These are phyloP conservation scores for Picea sitchensis DNA, from an alignment of 75 land plant genomes.

Conservation along the genomic window DNA sequence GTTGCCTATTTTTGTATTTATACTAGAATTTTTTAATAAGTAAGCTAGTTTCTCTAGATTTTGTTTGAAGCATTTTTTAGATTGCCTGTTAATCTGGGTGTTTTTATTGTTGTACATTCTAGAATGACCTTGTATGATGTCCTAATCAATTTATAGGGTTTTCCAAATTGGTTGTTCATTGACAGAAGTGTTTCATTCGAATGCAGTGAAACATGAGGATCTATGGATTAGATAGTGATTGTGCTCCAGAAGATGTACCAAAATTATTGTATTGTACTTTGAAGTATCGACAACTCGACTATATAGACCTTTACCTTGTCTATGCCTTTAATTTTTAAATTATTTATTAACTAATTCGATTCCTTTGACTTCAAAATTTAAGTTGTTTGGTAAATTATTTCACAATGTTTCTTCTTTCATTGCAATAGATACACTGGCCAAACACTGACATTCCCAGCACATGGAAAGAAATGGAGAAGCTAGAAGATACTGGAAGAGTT, in stretches of 20 bases:
- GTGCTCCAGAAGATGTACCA: conserved; percentile 13
- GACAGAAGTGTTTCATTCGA: conserved; percentile 10
- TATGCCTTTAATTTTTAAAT: not conserved
- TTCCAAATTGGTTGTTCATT: conserved; percentile 23
- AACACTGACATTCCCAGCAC: conserved; percentile 17
- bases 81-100: not conserved
- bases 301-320: conserved; percentile 46
- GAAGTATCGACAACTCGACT: conserved; percentile 30
- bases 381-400: not conserved
- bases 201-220: conserved; percentile 25
- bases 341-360: not conserved
- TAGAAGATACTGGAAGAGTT: conserved; percentile 16
- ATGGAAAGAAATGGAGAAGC: conserved; percentile 46
- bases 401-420: not conserved
- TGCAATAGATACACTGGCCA: conserved; percentile 13
- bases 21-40: not conserved
- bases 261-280: conserved; percentile 25
- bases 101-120: not conserved
- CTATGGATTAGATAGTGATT: conserved; percentile 21
- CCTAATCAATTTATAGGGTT: too few species aligned
- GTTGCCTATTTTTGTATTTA: not conserved
- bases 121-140: not conserved
- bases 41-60: too few species aligned
- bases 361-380: not conserved
- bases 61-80: not conserved